phyloP scores from a whole-genome alignment of 2,329 filamentous ascomycete species.

The Podosphaera xanthii region DNA sequence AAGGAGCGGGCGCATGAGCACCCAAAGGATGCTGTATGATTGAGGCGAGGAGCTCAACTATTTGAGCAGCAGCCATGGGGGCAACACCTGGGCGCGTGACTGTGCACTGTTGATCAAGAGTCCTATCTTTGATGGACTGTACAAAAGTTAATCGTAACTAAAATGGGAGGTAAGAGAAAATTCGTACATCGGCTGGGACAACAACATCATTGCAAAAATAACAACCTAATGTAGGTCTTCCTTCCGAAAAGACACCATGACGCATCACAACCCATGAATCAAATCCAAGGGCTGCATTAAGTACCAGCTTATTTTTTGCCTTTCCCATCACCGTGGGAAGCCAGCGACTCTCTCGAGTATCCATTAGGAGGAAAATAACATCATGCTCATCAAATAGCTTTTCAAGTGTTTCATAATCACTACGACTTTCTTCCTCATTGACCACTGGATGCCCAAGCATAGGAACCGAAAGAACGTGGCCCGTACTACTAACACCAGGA shows the following conservation, averaged over 20 bases:
- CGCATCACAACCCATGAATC: conserved; percentile 96
- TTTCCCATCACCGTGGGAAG: conserved; percentile 92
- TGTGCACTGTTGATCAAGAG: conserved; percentile 92
- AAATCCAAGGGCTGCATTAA: conserved; percentile 91
- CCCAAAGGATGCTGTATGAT: conserved; percentile 66
- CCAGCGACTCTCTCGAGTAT: conserved; percentile 86
- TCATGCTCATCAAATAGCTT: conserved; percentile 66
- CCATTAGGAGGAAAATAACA: conserved; percentile 89
- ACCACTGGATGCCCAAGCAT: conserved; percentile 84
- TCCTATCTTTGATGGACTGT: conserved; percentile 81
- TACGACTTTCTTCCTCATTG: conserved; percentile 44
- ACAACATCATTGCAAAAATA: conserved; percentile 99
- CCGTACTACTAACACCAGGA: conserved; percentile 63
- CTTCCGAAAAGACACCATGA: conserved; percentile 46
- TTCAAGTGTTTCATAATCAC: conserved; percentile 54
- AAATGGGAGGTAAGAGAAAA: conserved; percentile 33
- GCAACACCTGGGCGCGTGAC: conserved; percentile 86
- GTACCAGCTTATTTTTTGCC: conserved; percentile 74
- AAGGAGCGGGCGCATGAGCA: conserved; percentile 35
- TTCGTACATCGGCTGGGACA: conserved; percentile 68
- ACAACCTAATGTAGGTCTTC: conserved; percentile 56
- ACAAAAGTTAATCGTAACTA: conserved; percentile 36
- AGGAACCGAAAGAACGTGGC: conserved; percentile 66
- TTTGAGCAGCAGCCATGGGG: conserved; percentile 69
- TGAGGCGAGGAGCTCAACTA: conserved; percentile 77